These are phyloP conservation scores for Trametes maxima DNA, from an alignment of 768 basidiomycete species.

Conservation along the genomic window DNA sequence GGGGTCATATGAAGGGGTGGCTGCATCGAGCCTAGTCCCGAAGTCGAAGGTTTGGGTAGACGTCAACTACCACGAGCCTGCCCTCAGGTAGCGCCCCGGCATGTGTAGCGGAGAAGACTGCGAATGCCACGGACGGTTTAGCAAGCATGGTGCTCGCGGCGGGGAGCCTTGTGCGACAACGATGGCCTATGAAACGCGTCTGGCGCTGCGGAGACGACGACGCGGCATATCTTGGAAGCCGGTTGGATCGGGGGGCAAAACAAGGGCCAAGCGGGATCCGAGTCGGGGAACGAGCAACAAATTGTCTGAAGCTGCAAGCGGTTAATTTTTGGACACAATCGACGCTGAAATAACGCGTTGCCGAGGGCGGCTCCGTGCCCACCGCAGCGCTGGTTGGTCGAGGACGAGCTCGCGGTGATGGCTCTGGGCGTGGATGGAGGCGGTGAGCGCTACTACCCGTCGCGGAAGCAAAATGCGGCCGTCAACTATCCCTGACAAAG, in stretches of 20 bases:
- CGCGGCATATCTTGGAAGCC: background rate
- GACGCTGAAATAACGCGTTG: background rate
- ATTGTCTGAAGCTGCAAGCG: background rate
- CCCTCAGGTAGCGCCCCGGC: conserved; percentile 9
- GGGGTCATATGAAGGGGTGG: background rate
- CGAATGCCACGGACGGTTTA: background rate
- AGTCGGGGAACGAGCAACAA: too few relatives aligned
- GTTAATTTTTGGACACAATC: background rate
- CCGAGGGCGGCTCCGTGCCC: background rate
- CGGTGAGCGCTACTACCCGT: too few relatives aligned
- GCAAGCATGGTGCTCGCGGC: background rate
- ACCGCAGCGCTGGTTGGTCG: background rate
- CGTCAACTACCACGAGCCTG: conserved; percentile 15
- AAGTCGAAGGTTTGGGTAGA: conserved; percentile 4
- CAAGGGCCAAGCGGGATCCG: background rate
- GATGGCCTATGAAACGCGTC: conserved; percentile 2
- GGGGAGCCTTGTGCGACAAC: background rate
- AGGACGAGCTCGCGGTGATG: background rate
- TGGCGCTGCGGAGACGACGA: background rate
- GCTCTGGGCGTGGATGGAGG: background rate
- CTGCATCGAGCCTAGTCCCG: conserved; percentile 14
- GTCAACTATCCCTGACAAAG: too few relatives aligned
- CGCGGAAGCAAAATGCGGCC: too few relatives aligned
- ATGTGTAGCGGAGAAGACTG: background rate
- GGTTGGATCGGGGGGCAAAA: background rate